These are phyloP conservation scores for Serendipita sp. DNA, from an alignment of 768 basidiomycete genomes.

Conservation along the genomic window DNA sequence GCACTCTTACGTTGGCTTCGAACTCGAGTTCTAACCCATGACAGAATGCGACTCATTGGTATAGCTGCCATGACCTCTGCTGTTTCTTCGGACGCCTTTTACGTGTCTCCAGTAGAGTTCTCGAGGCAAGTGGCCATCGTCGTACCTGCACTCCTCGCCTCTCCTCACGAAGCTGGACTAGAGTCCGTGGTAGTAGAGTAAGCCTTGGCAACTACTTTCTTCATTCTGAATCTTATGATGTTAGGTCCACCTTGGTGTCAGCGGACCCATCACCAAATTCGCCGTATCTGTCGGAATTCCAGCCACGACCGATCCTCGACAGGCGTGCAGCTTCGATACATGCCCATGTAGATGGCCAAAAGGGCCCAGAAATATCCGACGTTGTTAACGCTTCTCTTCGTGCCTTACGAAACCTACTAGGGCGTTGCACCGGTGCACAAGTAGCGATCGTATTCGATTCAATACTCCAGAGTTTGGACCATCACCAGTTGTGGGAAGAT, in stretches of 20 bases:
- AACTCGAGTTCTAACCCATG: background rate
- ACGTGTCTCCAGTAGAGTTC: constrained; percentile 55
- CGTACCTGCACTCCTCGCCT: constrained; percentile 51
- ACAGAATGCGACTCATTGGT: constrained; percentile 69
- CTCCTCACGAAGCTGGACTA: constrained; percentile 46
- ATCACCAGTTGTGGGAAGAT: constrained; percentile 44
- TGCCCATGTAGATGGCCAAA: constrained; percentile 73
- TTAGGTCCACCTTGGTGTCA: constrained; percentile 44
- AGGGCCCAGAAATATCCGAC: constrained; percentile 57
- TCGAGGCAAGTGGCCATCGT: constrained; percentile 52
- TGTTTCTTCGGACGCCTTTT: constrained; percentile 70
- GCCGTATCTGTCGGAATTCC: constrained; percentile 70
- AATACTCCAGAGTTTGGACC: constrained; percentile 50
- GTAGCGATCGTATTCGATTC: constrained; percentile 56
- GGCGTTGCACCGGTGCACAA: constrained; percentile 62
- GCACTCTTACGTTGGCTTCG: background rate
- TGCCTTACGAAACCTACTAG: constrained; percentile 52
- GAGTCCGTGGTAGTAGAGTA: constrained; percentile 52
- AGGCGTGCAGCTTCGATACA: constrained; percentile 81
- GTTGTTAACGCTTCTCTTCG: constrained; percentile 60
- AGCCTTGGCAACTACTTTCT: constrained; percentile 15
- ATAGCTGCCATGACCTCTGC: constrained; percentile 68
- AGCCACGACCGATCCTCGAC: constrained; percentile 60
- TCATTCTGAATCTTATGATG: constrained; percentile 7
- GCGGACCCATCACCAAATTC: constrained; percentile 44